A percentile compares a stretch with the other conserved stretches of the same genome.
phyloP scores from a whole-genome alignment of 192 early-diverging fungal genomes.

The Coemansia nantahalensis region DNA sequence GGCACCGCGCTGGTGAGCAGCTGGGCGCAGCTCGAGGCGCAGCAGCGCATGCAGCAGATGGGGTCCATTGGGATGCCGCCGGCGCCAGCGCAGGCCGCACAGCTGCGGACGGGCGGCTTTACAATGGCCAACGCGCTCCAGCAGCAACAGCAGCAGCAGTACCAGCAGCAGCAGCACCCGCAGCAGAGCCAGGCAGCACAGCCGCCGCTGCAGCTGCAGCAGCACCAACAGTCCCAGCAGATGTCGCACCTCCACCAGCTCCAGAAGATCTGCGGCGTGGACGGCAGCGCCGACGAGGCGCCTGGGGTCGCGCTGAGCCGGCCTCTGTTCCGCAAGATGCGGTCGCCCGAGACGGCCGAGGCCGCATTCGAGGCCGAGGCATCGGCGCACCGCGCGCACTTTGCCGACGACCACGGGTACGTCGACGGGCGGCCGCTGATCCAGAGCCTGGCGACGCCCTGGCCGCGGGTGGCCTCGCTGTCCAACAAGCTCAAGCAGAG shows the following conservation, averaged over 20 bases:
- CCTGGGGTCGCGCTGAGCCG: conserved; percentile 6
- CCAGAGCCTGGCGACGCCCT: conserved; percentile 34
- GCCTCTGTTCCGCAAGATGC: conserved; percentile 30
- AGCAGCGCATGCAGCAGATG: conserved; percentile 25
- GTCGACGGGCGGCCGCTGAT: conserved; percentile 36
- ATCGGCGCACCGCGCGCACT: conserved; percentile 23
- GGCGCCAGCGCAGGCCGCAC: conserved; percentile 2
- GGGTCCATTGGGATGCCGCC: conserved; percentile 1
- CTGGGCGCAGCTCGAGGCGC: conserved; percentile 47
- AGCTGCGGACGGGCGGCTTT: conserved; percentile 5
- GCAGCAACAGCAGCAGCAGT: conserved; percentile 17
- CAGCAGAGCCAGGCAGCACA: not conserved
- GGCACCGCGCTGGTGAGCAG: conserved; percentile 18
- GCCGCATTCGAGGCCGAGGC: conserved; percentile 25
- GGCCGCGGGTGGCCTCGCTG: conserved; percentile 27
- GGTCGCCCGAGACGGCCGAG: conserved; percentile 33
- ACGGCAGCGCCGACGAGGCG: conserved; percentile 5
- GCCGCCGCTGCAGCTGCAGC: too few relatives aligned
- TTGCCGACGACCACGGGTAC: conserved; percentile 43
- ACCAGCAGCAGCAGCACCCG: not conserved
- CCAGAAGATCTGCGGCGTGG: conserved; percentile 8
- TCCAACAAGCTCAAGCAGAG: conserved; percentile 30
- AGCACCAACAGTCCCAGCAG: not conserved
- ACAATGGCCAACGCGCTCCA: conserved; percentile 42
- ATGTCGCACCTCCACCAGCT: conserved; percentile 8